A percentile compares a stretch with the other conserved stretches of the same genome.
phyloP scores from a whole-genome alignment of 1,284 basidiomycete genomes.

The Ceratobasidium sp. region DNA sequence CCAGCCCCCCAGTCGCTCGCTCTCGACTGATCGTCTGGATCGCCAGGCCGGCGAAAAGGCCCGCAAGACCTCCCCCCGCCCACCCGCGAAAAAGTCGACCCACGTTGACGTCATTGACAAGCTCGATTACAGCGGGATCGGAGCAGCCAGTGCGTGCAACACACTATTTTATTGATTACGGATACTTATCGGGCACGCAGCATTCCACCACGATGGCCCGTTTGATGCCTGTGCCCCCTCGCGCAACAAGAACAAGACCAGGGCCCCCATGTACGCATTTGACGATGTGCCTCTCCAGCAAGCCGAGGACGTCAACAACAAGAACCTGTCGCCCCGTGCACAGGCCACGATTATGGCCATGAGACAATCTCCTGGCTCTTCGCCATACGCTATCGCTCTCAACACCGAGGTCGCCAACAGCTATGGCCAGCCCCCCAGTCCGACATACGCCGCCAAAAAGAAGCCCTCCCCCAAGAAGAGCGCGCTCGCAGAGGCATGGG shows the following conservation, averaged over 20 bases:
- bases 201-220: slow-evolving; percentile 86
- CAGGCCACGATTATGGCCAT: slow-evolving; percentile 44
- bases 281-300: slow-evolving; percentile 57
- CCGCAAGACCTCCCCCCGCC: slow-evolving; percentile 52
- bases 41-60: slow-evolving; percentile 50
- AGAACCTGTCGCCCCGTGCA: slow-evolving; percentile 43
- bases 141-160: slow-evolving; percentile 65
- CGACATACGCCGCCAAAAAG: slow-evolving; percentile 36
- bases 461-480: slow-evolving; percentile 42
- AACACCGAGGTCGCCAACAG: slow-evolving; percentile 17
- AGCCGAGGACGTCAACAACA: slow-evolving; percentile 49
- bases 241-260: slow-evolving; percentile 75
- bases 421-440: slow-evolving; percentile 45
- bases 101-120: slow-evolving; percentile 71
- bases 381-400: slow-evolving; percentile 40
- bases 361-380: slow-evolving; percentile 40
- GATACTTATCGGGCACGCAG: slow-evolving; percentile 51
- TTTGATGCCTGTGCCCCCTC: slow-evolving; percentile 87
- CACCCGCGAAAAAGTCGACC: slow-evolving; percentile 66
- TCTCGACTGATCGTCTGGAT: slow-evolving; percentile 23
- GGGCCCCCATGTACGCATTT: slow-evolving; percentile 82
- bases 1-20: slow-evolving; percentile 20
- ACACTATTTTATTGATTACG: slow-evolving; percentile 40
- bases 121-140: slow-evolving; percentile 69
- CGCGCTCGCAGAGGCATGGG: slow-evolving; percentile 66